Conservation (phyloP, 805 yeast species). For the Starmerella floricola region DNA sequence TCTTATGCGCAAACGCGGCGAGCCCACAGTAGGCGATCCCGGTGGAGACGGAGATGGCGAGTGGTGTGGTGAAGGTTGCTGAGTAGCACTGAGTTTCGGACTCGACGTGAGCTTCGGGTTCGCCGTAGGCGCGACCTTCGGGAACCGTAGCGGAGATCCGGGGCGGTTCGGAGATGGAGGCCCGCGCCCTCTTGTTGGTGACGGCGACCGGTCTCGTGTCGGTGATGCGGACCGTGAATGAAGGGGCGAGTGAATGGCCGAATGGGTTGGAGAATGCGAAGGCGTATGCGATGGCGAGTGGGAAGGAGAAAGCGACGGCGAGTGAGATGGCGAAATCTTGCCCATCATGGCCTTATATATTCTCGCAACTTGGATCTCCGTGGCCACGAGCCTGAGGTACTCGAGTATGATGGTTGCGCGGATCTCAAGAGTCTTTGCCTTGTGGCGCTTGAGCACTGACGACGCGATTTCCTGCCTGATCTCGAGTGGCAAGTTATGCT, state of each 20-base stretch:
- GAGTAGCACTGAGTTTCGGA: constrained; percentile 10
- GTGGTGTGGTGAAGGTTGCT: constrained; percentile 17
- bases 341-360: constrained; percentile 41
- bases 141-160: constrained; percentile 8
- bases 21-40: constrained; percentile 12
- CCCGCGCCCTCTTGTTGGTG: constrained; percentile 4
- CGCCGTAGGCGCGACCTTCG: constrained; percentile 3
- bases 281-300: constrained; percentile 14
- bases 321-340: constrained; percentile 5
- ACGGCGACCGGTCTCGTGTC: not conserved
- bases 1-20: constrained; percentile 15
- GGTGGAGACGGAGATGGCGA: constrained; percentile 21
- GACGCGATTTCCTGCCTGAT: constrained; percentile 34
- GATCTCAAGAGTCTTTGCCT: constrained; percentile 9
- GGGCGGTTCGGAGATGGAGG: constrained; percentile 7
- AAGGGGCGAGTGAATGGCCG: constrained; percentile 3
- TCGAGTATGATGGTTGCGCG: constrained; percentile 38
- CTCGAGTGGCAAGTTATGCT: constrained; percentile 38
- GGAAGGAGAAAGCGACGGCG: constrained; percentile 7
- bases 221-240: constrained; percentile 5
- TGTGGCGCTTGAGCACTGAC: constrained; percentile 25
- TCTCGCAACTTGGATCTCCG: constrained; percentile 53
- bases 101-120: constrained; percentile 4
- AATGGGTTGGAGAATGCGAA: constrained; percentile 4
- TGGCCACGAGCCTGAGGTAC: constrained; percentile 43